These are phyloP conservation scores for Chlamydomonas sphaeroides DNA, from an alignment of 139 green algal genomes.

Conservation along the genomic window DNA sequence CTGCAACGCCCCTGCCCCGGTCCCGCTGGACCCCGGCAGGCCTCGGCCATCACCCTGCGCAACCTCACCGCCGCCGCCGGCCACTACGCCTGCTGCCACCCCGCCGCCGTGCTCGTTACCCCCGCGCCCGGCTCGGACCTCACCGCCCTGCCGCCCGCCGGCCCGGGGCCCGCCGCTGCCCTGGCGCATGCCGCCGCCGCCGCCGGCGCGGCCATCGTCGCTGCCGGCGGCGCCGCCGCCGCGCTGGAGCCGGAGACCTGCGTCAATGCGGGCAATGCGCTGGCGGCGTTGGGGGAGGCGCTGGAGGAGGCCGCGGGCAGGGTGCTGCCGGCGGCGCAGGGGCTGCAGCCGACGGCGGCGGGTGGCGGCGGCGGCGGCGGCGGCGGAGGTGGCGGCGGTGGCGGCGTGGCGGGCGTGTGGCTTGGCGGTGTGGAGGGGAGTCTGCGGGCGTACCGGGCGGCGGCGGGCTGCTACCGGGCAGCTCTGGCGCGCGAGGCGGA, in stretches of 20 bases:
- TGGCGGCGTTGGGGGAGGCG: slow-evolving; percentile 59
- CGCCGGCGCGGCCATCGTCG: neutral
- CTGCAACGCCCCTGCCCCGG: too few species aligned
- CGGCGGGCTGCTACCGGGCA: slow-evolving; percentile 50
- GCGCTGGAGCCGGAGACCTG: slow-evolving; percentile 53
- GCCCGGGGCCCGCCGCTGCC: slow-evolving; percentile 38
- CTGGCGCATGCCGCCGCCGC: slow-evolving; percentile 47
- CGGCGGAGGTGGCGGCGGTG: neutral
- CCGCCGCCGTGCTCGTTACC: neutral
- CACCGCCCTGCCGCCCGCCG: too few species aligned
- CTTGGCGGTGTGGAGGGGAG: slow-evolving; percentile 36
- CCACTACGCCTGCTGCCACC: slow-evolving; percentile 5
- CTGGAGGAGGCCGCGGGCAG: neutral
- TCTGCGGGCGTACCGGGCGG: slow-evolving; percentile 20
- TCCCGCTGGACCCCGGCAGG: neutral
- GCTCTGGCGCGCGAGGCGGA: slow-evolving; percentile 67
- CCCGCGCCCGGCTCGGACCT: neutral
- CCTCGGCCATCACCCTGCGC: neutral
- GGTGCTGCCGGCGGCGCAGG: neutral
- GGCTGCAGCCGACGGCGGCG: neutral
- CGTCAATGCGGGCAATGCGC: slow-evolving; percentile 65
- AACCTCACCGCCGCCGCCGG: neutral
- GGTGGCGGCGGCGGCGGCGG: neutral
- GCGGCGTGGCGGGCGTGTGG: neutral
- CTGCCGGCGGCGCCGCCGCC: neutral